Percentiles rank a stretch among this genome's conserved stretches.
Evolutionary conservation across 352 stramenopile species (phyloP).

Genomic region (Thraustochytrium sp.): DNA sequence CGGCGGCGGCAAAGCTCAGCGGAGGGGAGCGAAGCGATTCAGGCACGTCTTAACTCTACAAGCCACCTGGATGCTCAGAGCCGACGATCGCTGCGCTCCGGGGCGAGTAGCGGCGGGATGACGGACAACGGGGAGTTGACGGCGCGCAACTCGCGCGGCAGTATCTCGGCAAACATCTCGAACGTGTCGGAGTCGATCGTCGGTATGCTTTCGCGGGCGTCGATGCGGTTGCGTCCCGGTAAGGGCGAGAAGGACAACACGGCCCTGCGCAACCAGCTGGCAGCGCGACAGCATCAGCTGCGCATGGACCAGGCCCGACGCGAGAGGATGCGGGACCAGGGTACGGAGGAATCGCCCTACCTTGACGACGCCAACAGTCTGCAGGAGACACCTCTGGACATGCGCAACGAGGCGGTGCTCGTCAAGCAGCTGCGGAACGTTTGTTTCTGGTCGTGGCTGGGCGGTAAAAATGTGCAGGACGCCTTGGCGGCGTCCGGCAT

Average conservation of each 20-base stretch:
- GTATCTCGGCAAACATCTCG: neutral
- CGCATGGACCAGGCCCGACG: constrained; percentile 10
- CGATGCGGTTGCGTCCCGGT: neutral
- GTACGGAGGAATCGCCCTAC: constrained; percentile 24
- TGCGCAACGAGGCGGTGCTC: neutral
- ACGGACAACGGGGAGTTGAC: too few species aligned
- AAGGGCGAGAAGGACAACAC: neutral
- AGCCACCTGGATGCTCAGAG: too few species aligned
- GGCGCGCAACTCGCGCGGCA: neutral
- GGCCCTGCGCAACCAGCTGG: neutral
- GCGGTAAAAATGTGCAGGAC: constrained; percentile 25
- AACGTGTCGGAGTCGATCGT: neutral
- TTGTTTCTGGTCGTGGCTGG: constrained; percentile 28
- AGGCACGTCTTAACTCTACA: too few species aligned
- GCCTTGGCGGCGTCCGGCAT: neutral
- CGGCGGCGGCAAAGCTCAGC: too few species aligned
- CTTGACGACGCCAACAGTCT: neutral
- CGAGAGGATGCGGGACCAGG: constrained; percentile 16
- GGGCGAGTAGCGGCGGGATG: too few species aligned
- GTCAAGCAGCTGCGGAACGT: neutral
- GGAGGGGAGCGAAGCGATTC: too few species aligned
- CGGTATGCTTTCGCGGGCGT: neutral
- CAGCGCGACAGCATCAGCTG: neutral
- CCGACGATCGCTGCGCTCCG: too few species aligned
- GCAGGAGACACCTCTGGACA: neutral